Base-by-base conservation (phyloP, 768 basidiomycete species). In the Tephrocybe sp. region DNA sequence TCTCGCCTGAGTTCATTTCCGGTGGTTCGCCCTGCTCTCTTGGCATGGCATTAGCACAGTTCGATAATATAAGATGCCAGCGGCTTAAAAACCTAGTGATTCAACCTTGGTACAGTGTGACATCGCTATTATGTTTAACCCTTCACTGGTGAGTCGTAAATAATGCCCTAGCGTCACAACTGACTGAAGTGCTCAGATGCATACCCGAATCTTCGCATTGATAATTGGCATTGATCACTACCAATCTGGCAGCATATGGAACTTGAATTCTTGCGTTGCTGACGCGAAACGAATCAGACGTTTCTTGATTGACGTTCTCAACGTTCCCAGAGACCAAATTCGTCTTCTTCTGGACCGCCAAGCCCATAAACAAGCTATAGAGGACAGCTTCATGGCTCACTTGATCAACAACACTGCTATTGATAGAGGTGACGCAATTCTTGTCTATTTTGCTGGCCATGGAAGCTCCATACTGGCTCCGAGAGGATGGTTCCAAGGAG, bases 401-500 rank as follows among this genome's bases (percentile, higher is more conserved):
- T 72, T 88, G 30, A 70, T 82, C 54, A 80, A 82, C 62, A 87
- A 88, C 58, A 68, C 76, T 7, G 66, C 65, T 24, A 84, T 88
- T 44, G 74, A 78, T 40, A 67, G 63, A 21, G 86, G 81, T 19
- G 86, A 87, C 51, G 80, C 86, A 26, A 74, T 88, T 32, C 55
- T 88, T 54, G 63, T 88, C 42, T 88, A 85, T 58, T 88, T 86
- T 59, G 83, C 87, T 30, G 87, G 86, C n/a, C 85, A 87, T 60
- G 86, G 86, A 21, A 83, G 82, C 60, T 72, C 64, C 46, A 60
- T 83, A 35, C 63, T 69, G 12, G 77, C 82, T n/a, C 85, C 85
- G 42, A 63, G 66, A 28, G 79, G 74, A 43, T 87, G 86, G 87
- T 80, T 76, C 28, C 60, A 49, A 38, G 52, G 36, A 22, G 34